These are phyloP conservation scores for Favolaschia claudopus DNA, from an alignment of 768 basidiomycete genomes.

Conservation along the genomic window DNA sequence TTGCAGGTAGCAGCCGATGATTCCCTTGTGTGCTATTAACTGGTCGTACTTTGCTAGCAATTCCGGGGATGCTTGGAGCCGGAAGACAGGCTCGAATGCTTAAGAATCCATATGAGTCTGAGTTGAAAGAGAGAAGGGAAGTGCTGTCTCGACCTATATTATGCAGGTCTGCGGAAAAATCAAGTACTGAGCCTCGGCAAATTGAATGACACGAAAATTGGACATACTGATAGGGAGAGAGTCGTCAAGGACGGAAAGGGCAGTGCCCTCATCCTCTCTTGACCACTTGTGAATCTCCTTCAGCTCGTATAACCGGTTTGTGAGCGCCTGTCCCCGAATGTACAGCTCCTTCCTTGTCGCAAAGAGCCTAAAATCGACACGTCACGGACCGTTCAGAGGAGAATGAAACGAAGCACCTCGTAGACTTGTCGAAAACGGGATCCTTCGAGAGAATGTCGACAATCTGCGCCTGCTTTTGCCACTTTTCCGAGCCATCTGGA, in stretches of 20 bases:
- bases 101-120: too few species aligned
- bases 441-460: conserved; percentile 58
- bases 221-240: conserved; percentile 52
- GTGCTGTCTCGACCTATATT: conserved; percentile 45
- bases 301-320: conserved; percentile 68
- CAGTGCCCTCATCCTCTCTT: conserved; percentile 51
- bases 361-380: conserved; percentile 53
- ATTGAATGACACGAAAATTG: too few species aligned
- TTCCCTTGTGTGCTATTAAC: conserved; percentile 60
- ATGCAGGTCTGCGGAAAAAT: conserved; percentile 29
- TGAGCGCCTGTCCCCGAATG: conserved; percentile 59
- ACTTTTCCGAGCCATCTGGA: conserved; percentile 57
- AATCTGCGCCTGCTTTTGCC: conserved; percentile 56
- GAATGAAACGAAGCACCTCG: conserved; percentile 44
- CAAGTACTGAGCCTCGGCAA: too few species aligned
- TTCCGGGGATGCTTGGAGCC: conserved; percentile 63
- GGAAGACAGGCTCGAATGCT: conserved; percentile 76
- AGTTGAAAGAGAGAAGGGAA: conserved; percentile 6
- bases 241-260: conserved; percentile 61
- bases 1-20: conserved; percentile 78
- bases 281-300: conserved; percentile 62
- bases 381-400: not conserved
- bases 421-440: conserved; percentile 64
- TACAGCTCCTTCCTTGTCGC: conserved; percentile 66
- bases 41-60: conserved; percentile 60